Base-by-base conservation (phyloP, 2,329 filamentous ascomycete genomes). In the Pestalotiopsis fici region DNA sequence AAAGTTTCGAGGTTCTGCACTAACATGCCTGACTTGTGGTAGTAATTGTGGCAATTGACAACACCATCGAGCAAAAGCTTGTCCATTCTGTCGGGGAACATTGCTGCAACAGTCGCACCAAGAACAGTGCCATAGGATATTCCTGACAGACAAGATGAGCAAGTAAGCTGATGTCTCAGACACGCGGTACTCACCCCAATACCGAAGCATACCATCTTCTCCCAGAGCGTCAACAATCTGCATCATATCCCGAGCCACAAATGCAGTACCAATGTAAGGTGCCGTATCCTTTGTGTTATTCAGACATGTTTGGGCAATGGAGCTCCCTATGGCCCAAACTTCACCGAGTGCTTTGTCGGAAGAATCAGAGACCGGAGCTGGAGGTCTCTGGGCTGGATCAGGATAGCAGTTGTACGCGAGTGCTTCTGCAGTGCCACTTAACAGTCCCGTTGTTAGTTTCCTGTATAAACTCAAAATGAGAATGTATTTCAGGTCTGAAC, bases 41-140 rank as follows among this genome's bases (percentile, higher is more conserved):
- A 80, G 66, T 78, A 80, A 54, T 80, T 71, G 35, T 73, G 72
- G 6, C 74, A 72, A 61, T 78, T 80, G 27, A 74, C 65, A 4
- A 77, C 74, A 60, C 78, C 78, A 68, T 83, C 82, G 2, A 83
- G 68, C 15, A 83, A 68, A 11, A 83, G 65, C 39, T 74, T 74
- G 25, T 80, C 80, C 25, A 83, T 74, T 50, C 77, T 73, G 25
- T 82, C 78, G 1, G 81, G 82, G 66, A 82, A 82, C 77, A 84
- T 80, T 23, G 79, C 77, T 6, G 79, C 79, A 13, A 79, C 71
- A 0, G 77, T 81, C 3, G 74, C 73, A 6, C 82, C 82, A 1
- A 84, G 69, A 5, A 77, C 70, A 1, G 79, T 80, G 15, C 82
- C 81, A 65, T 83, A 83, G 1, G 80, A 83, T 66, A 79, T 72